Conservation (phyloP, 164 flowering plant genomes). For the Nymphaea thermarum region DNA sequence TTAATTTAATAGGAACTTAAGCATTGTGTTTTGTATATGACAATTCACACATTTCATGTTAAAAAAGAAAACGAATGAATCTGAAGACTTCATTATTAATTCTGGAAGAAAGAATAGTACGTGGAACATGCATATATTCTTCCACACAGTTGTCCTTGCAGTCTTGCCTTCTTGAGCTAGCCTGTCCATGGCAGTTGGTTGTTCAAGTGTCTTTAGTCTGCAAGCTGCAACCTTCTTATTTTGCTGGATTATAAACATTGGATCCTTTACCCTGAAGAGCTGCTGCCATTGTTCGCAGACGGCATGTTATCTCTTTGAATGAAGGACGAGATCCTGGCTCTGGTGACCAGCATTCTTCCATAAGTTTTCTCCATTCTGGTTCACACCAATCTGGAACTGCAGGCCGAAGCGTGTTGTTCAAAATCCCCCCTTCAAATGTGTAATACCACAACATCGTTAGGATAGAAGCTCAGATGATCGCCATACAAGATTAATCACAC, state of each 20-base stretch:
- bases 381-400: slow-evolving; percentile 60
- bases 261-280: slow-evolving; percentile 26
- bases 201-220: not conserved
- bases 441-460: not conserved
- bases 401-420: slow-evolving; percentile 68
- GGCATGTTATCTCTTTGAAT: slow-evolving; percentile 60
- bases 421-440: slow-evolving; percentile 53
- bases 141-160: not conserved
- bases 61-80: not conserved
- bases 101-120: not conserved
- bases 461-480: too few relatives aligned
- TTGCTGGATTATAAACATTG: not conserved
- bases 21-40: not conserved
- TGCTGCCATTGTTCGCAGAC: slow-evolving; percentile 47
- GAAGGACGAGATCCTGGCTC: slow-evolving; percentile 61
- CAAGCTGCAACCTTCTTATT: not conserved
- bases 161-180: not conserved
- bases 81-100: too few relatives aligned
- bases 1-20: too few relatives aligned
- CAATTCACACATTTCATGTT: not conserved
- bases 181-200: not conserved
- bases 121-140: not conserved
- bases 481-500: not conserved
- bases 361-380: slow-evolving; percentile 60
- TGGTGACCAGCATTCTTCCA: slow-evolving; percentile 85